These are phyloP conservation scores for carrot (Daucus carota) DNA, from an alignment of 129 eudicot species.

Conservation along the genomic window DNA sequence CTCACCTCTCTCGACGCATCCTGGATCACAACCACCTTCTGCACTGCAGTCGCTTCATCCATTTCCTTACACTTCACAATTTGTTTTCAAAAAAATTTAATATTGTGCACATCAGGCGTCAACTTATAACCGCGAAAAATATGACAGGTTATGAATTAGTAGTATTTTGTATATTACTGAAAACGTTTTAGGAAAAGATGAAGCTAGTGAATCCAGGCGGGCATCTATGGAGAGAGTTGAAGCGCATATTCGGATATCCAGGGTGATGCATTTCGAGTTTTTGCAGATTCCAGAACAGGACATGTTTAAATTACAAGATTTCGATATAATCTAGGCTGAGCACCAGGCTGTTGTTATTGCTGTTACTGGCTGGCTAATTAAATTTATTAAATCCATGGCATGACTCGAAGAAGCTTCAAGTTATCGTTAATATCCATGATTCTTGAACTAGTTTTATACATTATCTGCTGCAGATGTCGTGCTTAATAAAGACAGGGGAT, in stretches of 20 bases:
- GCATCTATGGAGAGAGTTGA: constrained; percentile 14
- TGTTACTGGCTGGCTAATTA: not conserved
- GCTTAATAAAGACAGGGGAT: not conserved
- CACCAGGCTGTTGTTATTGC: not conserved
- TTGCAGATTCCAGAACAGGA: constrained; percentile 9
- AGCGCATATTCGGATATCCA: constrained; percentile 40
- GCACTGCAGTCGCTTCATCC: constrained; percentile 20
- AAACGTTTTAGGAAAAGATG: not conserved
- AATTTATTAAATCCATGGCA: not conserved
- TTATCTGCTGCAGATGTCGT: not conserved
- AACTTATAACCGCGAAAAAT: not conserved
- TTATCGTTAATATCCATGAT: not conserved
- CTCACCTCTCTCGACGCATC: constrained; percentile 46
- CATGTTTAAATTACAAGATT: constrained; percentile 2
- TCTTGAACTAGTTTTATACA: not conserved
- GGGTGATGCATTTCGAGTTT: constrained; percentile 23
- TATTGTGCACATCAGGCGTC: not conserved
- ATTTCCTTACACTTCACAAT: not conserved
- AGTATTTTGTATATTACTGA: not conserved
- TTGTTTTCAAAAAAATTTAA: not conserved
- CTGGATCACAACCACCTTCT: constrained; percentile 45
- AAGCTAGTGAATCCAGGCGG: constrained; percentile 10
- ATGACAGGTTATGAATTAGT: not conserved
- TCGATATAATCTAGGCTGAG: not conserved
- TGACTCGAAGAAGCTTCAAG: constrained; percentile 2